Evolutionary conservation across 306 rosid genomes (phyloP), one percentile per base, ranked within the genome.

Genomic region (Carpinus viminea): DNA sequence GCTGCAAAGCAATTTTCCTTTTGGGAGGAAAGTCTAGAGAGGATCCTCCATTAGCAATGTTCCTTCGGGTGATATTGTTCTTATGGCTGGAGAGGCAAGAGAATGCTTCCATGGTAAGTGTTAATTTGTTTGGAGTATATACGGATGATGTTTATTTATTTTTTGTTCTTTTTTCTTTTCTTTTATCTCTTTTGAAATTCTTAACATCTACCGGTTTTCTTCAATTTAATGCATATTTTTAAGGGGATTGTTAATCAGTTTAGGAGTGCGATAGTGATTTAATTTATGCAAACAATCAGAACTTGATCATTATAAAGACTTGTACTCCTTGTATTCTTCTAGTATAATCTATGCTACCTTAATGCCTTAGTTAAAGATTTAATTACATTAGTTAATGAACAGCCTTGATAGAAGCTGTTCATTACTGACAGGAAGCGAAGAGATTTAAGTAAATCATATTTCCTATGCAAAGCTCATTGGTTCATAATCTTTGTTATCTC

Each of bases 41-140:
- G 82, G 98, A 95, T 80, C 80, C 88, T 84, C 98, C 96, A 1
- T 3, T 85, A 52, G 93, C 99, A 78, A 91, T 93, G 99, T 91
- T 91, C 80, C 98, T 95, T 83, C 93, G 91, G 76, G 99, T 62
- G 99, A 95, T 86, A 92, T 86, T 64, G 90, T 95, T 78, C 98
- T 95, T 68, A 95, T 95, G 99, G 99, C 94, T 5, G 93, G 97
- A 70, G 93, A 91, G 84, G 96, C 96, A 66, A 92, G 98, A 79
- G 93, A 95, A 84, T 91, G 97, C 78, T 95, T 89, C 82, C 98
- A 95, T 70, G 98, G 98, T 91, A 88, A 77, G 79, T 75, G 68
- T 28, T 75, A 56, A 73, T 13, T 43, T 15, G 43, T 66, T 38
- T 18, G 71, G 71, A 66, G 71, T 38, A 18, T 4, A 17, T 38